phyloP scores from a whole-genome alignment of 2,329 filamentous ascomycete genomes.

The Phymatotrichopsis omnivora region DNA sequence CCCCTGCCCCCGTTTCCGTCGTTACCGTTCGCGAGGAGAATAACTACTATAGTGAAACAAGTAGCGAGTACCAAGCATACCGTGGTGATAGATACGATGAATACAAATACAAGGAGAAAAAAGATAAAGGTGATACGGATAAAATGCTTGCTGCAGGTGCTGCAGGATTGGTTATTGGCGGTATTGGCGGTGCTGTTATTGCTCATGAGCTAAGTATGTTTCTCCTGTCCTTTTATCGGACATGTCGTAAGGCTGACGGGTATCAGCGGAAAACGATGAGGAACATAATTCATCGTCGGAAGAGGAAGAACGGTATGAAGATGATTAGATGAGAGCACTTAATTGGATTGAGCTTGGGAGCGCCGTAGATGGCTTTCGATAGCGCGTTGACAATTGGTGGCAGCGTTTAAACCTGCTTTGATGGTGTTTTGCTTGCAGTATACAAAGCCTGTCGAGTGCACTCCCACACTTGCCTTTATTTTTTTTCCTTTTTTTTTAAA shows the following conservation, averaged over 20 bases:
- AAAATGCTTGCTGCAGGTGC: slow-evolving; percentile 16
- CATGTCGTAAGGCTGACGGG: neutral
- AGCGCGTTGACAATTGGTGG: neutral
- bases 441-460: neutral
- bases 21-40: neutral
- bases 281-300: neutral
- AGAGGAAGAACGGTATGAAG: too few relatives aligned
- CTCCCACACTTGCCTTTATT: neutral
- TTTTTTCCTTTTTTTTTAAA: too few relatives aligned
- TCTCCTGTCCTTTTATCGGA: neutral
- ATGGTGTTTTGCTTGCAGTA: neutral
- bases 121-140: slow-evolving; percentile 8
- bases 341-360: neutral
- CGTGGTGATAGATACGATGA: slow-evolving; percentile 6
- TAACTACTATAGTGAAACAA: neutral
- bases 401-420: neutral
- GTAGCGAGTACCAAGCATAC: slow-evolving; percentile 1
- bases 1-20: neutral
- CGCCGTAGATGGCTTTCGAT: neutral
- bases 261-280: neutral
- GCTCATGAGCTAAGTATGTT: slow-evolving; percentile 19
- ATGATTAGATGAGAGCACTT: too few relatives aligned
- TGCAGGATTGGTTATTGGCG: slow-evolving; percentile 13
- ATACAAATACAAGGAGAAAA: slow-evolving; percentile 12
- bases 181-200: slow-evolving; percentile 16